Conservation (phyloP, 305 asterid genomes). For the Fraxinus ornus region DNA sequence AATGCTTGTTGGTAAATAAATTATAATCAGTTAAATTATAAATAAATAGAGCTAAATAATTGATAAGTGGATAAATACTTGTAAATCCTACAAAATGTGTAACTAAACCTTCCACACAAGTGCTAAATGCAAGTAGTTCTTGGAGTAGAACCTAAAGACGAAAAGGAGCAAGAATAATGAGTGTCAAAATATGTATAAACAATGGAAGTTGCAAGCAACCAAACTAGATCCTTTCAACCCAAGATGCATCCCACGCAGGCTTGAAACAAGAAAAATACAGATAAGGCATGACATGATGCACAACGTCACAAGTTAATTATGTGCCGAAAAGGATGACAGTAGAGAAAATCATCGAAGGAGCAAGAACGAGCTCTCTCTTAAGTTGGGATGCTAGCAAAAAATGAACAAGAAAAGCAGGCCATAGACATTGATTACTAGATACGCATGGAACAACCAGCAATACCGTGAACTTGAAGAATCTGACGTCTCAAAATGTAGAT, state of each 20-base stretch:
- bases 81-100: not conserved
- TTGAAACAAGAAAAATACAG: not conserved
- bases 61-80: not conserved
- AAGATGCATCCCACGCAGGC: not conserved
- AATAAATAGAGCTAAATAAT: too few relatives aligned
- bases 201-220: not conserved
- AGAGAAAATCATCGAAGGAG: not conserved
- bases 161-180: not conserved
- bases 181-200: not conserved
- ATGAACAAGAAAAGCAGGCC: not conserved
- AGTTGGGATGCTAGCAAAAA: not conserved
- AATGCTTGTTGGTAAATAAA: not conserved
- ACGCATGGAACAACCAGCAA: not conserved
- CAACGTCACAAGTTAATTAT: not conserved
- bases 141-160: not conserved
- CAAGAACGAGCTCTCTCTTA: constrained; percentile 39
- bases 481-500: not conserved
- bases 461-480: not conserved
- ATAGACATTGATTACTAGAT: not conserved
- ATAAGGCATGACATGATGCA: not conserved
- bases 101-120: not conserved
- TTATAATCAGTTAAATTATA: too few relatives aligned
- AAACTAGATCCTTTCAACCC: not conserved
- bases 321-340: not conserved
- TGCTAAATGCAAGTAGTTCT: not conserved